These are phyloP conservation scores for Kentomonas sorsogonicus DNA, from an alignment of 208 protist species.

Conservation along the genomic window DNA sequence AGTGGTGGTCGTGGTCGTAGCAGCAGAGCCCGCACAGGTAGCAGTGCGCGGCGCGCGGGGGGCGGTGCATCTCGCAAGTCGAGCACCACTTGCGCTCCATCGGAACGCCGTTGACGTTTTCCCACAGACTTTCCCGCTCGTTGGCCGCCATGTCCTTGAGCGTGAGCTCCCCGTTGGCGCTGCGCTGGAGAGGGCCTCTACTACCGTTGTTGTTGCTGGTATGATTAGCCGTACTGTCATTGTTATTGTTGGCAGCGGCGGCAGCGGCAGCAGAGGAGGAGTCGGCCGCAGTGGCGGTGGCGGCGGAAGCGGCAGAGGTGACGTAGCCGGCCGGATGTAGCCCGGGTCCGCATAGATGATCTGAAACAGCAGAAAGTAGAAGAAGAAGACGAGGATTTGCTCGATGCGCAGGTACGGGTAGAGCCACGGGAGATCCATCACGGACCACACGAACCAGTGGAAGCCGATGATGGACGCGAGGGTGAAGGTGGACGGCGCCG, in stretches of 20 bases:
- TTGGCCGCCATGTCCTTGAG: constrained; percentile 65
- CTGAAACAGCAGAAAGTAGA: constrained; percentile 34
- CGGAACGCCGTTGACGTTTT: constrained; percentile 56
- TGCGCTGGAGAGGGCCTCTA: too few species aligned
- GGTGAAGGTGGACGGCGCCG: constrained; percentile 29
- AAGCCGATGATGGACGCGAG: constrained; percentile 24
- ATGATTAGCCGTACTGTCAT: too few species aligned
- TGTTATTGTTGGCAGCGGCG: too few species aligned
- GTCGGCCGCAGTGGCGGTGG: constrained; percentile 4
- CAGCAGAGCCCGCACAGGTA: constrained; percentile 86
- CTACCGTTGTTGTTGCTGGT: too few species aligned
- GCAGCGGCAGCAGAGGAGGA: too few species aligned
- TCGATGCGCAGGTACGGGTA: constrained; percentile 17
- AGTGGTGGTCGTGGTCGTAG: constrained; percentile 88
- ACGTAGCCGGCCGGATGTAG: constrained; percentile 72
- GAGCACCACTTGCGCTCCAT: constrained; percentile 90
- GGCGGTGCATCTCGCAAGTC: constrained; percentile 81
- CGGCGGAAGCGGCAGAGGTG: background rate
- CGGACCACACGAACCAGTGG: constrained; percentile 23
- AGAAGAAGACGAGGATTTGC: constrained; percentile 33
- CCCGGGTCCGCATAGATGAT: constrained; percentile 76
- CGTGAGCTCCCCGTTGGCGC: constrained; percentile 27
- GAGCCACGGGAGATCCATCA: constrained; percentile 42
- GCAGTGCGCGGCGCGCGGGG: constrained; percentile 84
- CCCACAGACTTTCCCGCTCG: constrained; percentile 61